These are phyloP conservation scores for Penicillium sp. DNA, from an alignment of 2,329 filamentous ascomycete genomes.

Conservation along the genomic window DNA sequence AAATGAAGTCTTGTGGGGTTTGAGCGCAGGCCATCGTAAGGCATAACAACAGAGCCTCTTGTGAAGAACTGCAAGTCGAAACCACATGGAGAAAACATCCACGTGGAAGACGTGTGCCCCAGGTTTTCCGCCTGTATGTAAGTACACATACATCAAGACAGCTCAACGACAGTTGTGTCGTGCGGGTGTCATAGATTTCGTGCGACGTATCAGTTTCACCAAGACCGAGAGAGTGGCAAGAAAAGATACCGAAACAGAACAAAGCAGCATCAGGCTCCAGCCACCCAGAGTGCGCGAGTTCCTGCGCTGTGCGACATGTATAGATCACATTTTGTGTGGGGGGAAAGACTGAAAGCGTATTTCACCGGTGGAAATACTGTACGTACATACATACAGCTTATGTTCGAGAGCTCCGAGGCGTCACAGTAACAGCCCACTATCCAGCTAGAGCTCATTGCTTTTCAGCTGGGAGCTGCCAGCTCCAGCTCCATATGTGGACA, in stretches of 20 bases:
- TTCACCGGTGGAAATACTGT: not conserved
- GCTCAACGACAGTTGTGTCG: too few relatives aligned
- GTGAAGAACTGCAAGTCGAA: not conserved
- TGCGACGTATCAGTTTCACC: constrained; percentile 17
- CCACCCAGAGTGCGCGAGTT: constrained; percentile 12
- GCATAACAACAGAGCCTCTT: not conserved
- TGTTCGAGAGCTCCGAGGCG: not conserved
- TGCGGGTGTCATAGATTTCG: constrained; percentile 7
- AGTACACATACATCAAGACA: too few relatives aligned
- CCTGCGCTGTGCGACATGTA: constrained; percentile 19
- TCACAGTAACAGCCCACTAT: not conserved
- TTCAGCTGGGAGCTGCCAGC: not conserved
- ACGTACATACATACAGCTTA: not conserved
- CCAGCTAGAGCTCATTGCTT: not conserved
- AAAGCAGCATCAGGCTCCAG: not conserved
- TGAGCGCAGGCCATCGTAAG: not conserved
- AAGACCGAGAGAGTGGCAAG: not conserved
- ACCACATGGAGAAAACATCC: constrained; percentile 10
- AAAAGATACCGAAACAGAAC: not conserved
- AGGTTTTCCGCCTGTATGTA: not conserved
- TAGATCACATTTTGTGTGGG: constrained; percentile 19
- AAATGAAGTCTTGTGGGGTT: not conserved
- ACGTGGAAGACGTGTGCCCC: constrained; percentile 5
- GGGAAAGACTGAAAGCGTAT: constrained; percentile 10
- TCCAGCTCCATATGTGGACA: not conserved